These are phyloP conservation scores for Huiozyma sinensis DNA, from an alignment of 805 yeast species.

Conservation along the genomic window DNA sequence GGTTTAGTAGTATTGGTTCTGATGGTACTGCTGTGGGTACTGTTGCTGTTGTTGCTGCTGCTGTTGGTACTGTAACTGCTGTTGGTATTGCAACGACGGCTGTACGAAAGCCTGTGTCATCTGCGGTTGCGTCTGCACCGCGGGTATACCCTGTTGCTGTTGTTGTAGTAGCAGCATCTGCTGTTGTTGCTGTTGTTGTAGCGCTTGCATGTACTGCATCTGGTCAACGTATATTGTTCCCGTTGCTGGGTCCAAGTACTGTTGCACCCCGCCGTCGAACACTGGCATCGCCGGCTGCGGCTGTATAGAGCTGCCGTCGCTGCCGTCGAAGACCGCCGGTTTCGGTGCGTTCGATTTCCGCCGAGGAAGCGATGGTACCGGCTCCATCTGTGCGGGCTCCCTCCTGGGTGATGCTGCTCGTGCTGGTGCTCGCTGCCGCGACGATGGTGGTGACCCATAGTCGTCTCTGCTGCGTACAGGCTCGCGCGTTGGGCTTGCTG, in stretches of 20 bases:
- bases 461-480: neutral
- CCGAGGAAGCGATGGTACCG: slow-evolving; percentile 30
- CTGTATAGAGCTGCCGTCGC: slow-evolving; percentile 6
- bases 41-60: slow-evolving; percentile 17
- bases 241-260: slow-evolving; percentile 61
- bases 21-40: neutral
- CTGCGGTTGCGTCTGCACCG: neutral
- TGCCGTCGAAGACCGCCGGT: slow-evolving; percentile 28
- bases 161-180: slow-evolving; percentile 6
- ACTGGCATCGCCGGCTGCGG: slow-evolving; percentile 5
- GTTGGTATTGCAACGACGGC: slow-evolving; percentile 16
- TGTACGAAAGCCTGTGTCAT: slow-evolving; percentile 1
- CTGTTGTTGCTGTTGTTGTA: slow-evolving; percentile 15
- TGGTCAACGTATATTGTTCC: slow-evolving; percentile 62
- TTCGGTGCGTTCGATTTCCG: slow-evolving; percentile 30
- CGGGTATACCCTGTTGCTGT: slow-evolving; percentile 12
- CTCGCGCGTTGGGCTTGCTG: neutral
- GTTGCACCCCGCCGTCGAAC: slow-evolving; percentile 35
- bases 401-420: slow-evolving; percentile 2
- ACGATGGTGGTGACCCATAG: slow-evolving; percentile 1
- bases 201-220: slow-evolving; percentile 38
- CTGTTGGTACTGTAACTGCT: slow-evolving; percentile 18
- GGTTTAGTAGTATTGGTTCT: too few species aligned
- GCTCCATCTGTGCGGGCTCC: too few species aligned
- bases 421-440: slow-evolving; percentile 33